These are phyloP conservation scores for Sarocladium kiliense DNA, from an alignment of 2,329 filamentous ascomycete genomes.

Conservation along the genomic window DNA sequence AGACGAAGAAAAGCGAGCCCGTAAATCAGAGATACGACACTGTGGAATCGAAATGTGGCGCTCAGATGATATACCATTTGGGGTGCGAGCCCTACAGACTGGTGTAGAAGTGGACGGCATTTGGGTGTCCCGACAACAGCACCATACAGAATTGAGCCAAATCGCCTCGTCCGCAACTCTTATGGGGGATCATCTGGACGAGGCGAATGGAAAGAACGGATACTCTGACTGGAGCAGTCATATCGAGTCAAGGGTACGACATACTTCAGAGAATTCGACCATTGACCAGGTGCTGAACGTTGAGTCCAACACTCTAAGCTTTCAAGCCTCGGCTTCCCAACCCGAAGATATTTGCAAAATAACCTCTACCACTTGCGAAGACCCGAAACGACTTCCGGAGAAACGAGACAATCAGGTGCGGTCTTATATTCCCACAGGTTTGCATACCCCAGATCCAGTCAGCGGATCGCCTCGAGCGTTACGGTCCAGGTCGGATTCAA, in stretches of 20 bases:
- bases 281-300: slow-evolving; percentile 1
- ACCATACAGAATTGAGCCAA: slow-evolving; percentile 28
- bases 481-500: too few relatives aligned
- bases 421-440: slow-evolving; percentile 7
- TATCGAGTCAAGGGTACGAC: slow-evolving; percentile 16
- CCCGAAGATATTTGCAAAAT: too few relatives aligned
- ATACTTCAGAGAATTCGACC: neutral
- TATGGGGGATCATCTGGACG: slow-evolving; percentile 10
- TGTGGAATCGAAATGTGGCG: slow-evolving; percentile 40
- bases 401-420: neutral
- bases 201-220: neutral
- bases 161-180: slow-evolving; percentile 19
- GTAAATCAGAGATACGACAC: slow-evolving; percentile 47
- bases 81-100: slow-evolving; percentile 76
- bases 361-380: neutral
- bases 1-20: slow-evolving; percentile 59
- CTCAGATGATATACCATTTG: slow-evolving; percentile 69
- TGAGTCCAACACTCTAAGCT: too few relatives aligned
- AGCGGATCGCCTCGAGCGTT: neutral
- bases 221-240: neutral
- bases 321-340: too few relatives aligned
- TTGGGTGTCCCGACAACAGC: slow-evolving; percentile 56
- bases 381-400: neutral
- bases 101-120: slow-evolving; percentile 83
- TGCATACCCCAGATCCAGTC: neutral